These are phyloP conservation scores for Leccinum angustisporum DNA, from an alignment of 1,284 basidiomycete species.

Conservation along the genomic window DNA sequence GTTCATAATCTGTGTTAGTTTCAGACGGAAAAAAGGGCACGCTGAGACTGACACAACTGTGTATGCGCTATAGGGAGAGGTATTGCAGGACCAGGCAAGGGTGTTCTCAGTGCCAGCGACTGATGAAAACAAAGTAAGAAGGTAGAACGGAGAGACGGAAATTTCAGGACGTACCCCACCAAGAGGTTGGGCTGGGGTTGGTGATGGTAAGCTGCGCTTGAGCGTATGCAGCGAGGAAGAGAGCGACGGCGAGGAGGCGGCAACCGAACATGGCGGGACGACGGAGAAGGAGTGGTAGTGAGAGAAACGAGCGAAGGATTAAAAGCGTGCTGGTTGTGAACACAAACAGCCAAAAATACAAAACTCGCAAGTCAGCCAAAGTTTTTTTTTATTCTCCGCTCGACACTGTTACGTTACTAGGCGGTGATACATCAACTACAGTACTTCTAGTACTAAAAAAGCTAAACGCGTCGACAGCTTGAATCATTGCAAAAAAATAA, in stretches of 20 bases:
- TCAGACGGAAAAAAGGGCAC: not conserved
- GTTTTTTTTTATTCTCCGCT: slow-evolving; percentile 20
- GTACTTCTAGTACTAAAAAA: slow-evolving; percentile 5
- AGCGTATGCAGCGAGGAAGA: slow-evolving; percentile 39
- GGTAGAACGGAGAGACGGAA: too few relatives aligned
- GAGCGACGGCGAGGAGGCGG: slow-evolving; percentile 34
- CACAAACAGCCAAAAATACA: slow-evolving; percentile 2
- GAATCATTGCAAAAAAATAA: slow-evolving; percentile 4
- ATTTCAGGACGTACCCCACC: slow-evolving; percentile 46
- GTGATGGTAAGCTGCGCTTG: slow-evolving; percentile 33
- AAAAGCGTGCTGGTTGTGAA: slow-evolving; percentile 7
- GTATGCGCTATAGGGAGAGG: slow-evolving; percentile 36
- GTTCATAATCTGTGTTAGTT: slow-evolving; percentile 8
- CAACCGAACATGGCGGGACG: slow-evolving; percentile 38
- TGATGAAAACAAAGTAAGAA: slow-evolving; percentile 12
- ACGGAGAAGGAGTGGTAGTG: slow-evolving; percentile 11
- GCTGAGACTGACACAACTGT: slow-evolving; percentile 42
- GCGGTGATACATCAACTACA: slow-evolving; percentile 7
- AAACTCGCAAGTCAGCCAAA: not conserved
- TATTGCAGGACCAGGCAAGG: slow-evolving; percentile 42
- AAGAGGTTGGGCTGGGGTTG: slow-evolving; percentile 39
- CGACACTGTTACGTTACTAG: not conserved
- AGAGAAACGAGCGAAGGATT: slow-evolving; percentile 27
- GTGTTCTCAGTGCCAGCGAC: slow-evolving; percentile 39
- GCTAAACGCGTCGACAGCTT: slow-evolving; percentile 7